Conservation (phyloP, 1,284 basidiomycete species). For the Trichosporon ovoides region DNA sequence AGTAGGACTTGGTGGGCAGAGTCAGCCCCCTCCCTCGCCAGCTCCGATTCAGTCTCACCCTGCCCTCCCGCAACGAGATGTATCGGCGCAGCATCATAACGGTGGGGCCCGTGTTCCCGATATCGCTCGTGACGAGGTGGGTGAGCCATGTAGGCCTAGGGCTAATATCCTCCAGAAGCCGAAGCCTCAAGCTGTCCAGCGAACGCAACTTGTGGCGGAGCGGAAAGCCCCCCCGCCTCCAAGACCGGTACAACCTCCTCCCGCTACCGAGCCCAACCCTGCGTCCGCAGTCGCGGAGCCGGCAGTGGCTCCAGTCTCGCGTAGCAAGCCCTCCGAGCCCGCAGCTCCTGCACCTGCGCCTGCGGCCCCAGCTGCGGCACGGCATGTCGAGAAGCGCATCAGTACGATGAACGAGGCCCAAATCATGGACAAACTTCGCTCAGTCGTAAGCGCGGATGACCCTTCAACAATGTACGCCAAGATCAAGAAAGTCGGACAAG, state of each 20-base stretch:
- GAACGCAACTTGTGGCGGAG: constrained; percentile 35
- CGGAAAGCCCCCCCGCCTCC: constrained; percentile 47
- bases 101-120: not conserved
- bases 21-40: not conserved
- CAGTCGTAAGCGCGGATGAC: constrained; percentile 79
- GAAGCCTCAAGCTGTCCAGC: constrained; percentile 7
- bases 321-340: constrained; percentile 7
- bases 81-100: not conserved
- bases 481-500: constrained; percentile 98
- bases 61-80: not conserved
- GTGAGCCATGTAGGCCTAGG: not conserved
- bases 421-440: constrained; percentile 94
- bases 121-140: constrained; percentile 7
- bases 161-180: not conserved
- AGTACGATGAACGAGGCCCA: constrained; percentile 95
- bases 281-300: not conserved
- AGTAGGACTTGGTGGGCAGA: not conserved
- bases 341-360: constrained; percentile 40
- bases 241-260: constrained; percentile 42
- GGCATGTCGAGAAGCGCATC: constrained; percentile 68
- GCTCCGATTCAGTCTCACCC: not conserved
- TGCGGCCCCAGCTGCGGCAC: constrained; percentile 53
- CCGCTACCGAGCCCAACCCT: not conserved
- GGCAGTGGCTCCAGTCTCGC: not conserved
- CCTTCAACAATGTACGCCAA: constrained; percentile 89